Evolutionary conservation across 2,329 filamentous ascomycete genomes (phyloP).

Genomic region (Onygenales sp.): DNA sequence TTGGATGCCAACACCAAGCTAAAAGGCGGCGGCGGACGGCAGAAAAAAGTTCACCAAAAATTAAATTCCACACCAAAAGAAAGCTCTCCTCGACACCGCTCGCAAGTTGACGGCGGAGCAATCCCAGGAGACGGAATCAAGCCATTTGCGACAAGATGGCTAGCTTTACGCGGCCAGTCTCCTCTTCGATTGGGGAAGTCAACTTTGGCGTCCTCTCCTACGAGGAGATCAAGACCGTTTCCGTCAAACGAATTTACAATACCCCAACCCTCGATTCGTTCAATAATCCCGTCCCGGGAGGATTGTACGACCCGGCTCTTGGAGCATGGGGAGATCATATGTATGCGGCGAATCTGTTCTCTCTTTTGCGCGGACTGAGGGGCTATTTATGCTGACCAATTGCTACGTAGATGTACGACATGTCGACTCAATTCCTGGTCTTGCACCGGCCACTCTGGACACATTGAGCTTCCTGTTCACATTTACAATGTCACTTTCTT

Average conservation of each 20-base stretch:
- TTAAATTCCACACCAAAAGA: not conserved
- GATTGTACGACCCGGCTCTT: constrained; percentile 84
- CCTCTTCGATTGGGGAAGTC: constrained; percentile 74
- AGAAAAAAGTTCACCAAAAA: constrained; percentile 29
- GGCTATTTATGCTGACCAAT: constrained; percentile 12
- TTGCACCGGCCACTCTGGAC: constrained; percentile 88
- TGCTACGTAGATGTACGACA: constrained; percentile 64
- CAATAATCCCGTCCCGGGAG: constrained; percentile 78
- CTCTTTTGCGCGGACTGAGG: constrained; percentile 6
- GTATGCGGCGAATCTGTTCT: constrained; percentile 41
- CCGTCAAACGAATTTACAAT: constrained; percentile 89
- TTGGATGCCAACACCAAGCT: constrained; percentile 1
- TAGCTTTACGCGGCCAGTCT: constrained; percentile 59
- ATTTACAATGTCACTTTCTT: constrained; percentile 97
- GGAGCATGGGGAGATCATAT: constrained; percentile 79
- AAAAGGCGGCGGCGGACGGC: constrained; percentile 24
- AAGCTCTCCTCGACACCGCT: not conserved
- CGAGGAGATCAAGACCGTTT: constrained; percentile 77
- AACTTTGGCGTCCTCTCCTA: constrained; percentile 80
- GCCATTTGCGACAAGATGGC: constrained; percentile 25
- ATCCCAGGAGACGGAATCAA: not conserved
- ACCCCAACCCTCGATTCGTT: constrained; percentile 89
- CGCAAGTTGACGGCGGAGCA: not conserved
- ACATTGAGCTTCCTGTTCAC: constrained; percentile 86
- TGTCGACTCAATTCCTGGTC: constrained; percentile 73